Percentiles rank a stretch among this genome's conserved stretches.
Evolutionary conservation across 768 basidiomycete genomes (phyloP).

Genomic region (Leccinum variicolor): DNA sequence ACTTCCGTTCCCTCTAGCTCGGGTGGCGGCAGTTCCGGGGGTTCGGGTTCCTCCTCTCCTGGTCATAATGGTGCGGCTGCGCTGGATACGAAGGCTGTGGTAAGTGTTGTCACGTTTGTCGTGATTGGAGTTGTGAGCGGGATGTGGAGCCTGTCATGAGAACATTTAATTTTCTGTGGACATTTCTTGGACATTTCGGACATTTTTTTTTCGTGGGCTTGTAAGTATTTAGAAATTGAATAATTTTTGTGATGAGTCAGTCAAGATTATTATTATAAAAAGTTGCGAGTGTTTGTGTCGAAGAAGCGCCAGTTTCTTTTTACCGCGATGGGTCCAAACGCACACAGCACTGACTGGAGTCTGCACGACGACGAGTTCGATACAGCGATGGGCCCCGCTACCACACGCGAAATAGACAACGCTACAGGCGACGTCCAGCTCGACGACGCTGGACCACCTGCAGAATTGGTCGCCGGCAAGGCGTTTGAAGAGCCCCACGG

Average conservation of each 20-base stretch:
- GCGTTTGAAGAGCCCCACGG: constrained; percentile 45
- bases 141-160: constrained; percentile 29
- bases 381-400: constrained; percentile 42
- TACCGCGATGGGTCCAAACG: constrained; percentile 23
- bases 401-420: constrained; percentile 44
- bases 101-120: constrained; percentile 35
- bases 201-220: not conserved
- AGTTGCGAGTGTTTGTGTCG: not conserved
- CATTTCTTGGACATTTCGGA: not conserved
- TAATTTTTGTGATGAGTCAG: not conserved
- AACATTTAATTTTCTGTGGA: not conserved
- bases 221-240: not conserved
- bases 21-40: constrained; percentile 8
- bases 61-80: constrained; percentile 22
- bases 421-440: constrained; percentile 41
- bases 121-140: constrained; percentile 40
- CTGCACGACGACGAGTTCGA: constrained; percentile 45
- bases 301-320: not conserved
- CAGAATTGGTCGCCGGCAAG: constrained; percentile 17
- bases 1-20: constrained; percentile 41
- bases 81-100: constrained; percentile 33
- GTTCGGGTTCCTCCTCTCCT: constrained; percentile 23
- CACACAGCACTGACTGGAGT: constrained; percentile 40
- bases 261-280: constrained; percentile 2
- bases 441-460: constrained; percentile 19